Evolutionary conservation across 2,329 filamentous ascomycete species (phyloP).

Genomic region (Calonectria ilicicola): DNA sequence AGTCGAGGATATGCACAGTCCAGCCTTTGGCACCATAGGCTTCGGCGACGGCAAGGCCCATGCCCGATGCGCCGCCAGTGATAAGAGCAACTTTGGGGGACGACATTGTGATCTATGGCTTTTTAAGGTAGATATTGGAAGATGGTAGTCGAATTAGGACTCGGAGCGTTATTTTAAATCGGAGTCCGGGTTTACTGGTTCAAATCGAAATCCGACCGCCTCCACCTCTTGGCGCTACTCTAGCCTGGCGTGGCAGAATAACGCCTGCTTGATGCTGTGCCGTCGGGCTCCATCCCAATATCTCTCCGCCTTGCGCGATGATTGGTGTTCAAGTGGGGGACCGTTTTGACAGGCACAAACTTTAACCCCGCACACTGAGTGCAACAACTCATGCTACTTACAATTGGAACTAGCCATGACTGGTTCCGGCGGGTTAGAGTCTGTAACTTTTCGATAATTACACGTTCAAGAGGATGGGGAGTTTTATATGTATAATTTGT

Average conservation of each 20-base stretch:
- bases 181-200: neutral
- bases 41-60: constrained; percentile 40
- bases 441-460: too few species aligned
- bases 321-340: too few species aligned
- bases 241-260: neutral
- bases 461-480: too few species aligned
- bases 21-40: constrained; percentile 25
- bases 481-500: too few species aligned
- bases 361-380: neutral
- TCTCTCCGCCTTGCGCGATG: too few species aligned
- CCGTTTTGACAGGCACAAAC: neutral
- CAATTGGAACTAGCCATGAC: neutral
- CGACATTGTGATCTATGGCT: neutral
- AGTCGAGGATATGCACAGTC: constrained; percentile 35
- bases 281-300: neutral
- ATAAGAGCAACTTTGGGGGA: constrained; percentile 33
- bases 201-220: neutral
- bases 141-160: too few species aligned
- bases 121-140: neutral
- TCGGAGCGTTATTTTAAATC: neutral
- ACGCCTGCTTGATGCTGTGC: neutral
- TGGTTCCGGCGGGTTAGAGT: too few species aligned
- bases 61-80: constrained; percentile 30
- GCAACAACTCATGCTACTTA: too few species aligned
- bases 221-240: neutral